A percentile compares a stretch with the other conserved stretches of the same genome.
Conservation (phyloP, 805 yeast species). For the Myxozyma melibiosi region DNA sequence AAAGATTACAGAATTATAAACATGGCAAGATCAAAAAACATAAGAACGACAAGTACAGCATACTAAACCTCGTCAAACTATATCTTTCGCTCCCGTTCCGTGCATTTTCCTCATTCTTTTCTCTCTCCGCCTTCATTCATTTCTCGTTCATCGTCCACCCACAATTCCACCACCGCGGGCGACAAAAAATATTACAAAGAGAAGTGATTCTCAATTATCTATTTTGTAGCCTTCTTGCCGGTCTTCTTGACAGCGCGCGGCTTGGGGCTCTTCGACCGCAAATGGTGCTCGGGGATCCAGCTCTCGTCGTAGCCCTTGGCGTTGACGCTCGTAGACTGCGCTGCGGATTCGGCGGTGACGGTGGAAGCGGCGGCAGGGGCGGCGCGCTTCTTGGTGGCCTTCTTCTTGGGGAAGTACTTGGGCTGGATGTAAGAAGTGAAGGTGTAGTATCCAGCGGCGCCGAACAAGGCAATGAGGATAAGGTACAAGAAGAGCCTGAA, state of each 20-base stretch:
- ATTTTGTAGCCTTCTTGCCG: constrained; percentile 14
- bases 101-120: no score
- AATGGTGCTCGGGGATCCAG: constrained; percentile 52
- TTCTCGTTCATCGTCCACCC: no score
- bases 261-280: constrained; percentile 37
- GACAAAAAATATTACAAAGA: no score
- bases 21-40: no score
- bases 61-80: no score
- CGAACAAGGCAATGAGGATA: constrained; percentile 18
- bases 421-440: constrained; percentile 22
- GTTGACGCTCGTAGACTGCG: constrained; percentile 31
- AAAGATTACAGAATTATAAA: no score
- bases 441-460: constrained; percentile 28
- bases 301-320: constrained; percentile 45
- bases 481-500: constrained; percentile 25
- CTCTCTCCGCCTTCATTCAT: no score
- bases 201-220: not conserved
- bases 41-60: no score
- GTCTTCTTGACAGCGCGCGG: constrained; percentile 38
- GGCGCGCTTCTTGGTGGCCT: constrained; percentile 25
- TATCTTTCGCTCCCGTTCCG: no score
- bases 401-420: constrained; percentile 25
- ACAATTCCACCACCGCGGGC: no score
- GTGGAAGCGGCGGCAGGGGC: constrained; percentile 21
- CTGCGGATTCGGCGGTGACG: constrained; percentile 24